Evolutionary conservation across 2,329 filamentous ascomycete genomes (phyloP).

Genomic region (Colletotrichum sp.): DNA sequence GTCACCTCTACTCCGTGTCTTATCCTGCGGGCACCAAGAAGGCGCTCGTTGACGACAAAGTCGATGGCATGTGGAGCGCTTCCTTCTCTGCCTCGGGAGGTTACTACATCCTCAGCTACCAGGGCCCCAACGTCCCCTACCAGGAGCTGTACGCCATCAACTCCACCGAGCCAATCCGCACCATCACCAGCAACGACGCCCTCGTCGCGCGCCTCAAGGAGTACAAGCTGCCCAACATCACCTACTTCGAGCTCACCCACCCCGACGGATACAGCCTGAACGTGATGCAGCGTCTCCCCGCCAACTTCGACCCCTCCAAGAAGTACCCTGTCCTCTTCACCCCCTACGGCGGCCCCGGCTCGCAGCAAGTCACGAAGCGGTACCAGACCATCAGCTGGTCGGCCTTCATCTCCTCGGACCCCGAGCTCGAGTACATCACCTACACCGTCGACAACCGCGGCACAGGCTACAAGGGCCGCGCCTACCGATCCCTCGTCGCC

Average conservation of each 20-base stretch:
- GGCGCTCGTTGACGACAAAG: conserved; percentile 65
- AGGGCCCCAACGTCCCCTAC: conserved; percentile 71
- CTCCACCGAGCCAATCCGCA: conserved; percentile 57
- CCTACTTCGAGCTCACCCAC: conserved; percentile 67
- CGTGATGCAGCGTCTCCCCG: conserved; percentile 69
- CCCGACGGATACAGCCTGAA: conserved; percentile 67
- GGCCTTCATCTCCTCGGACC: conserved; percentile 69
- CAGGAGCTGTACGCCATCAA: conserved; percentile 69
- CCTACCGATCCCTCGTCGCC: conserved; percentile 63
- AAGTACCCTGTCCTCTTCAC: conserved; percentile 72
- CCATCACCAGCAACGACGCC: conserved; percentile 64
- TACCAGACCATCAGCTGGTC: conserved; percentile 63
- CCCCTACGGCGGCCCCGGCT: conserved; percentile 71
- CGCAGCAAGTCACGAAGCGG: conserved; percentile 64
- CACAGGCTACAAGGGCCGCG: conserved; percentile 68
- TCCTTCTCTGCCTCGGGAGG: conserved; percentile 67
- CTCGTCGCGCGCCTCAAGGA: conserved; percentile 60
- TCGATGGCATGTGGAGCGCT: conserved; percentile 65
- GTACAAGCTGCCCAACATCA: conserved; percentile 69
- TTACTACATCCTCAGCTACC: conserved; percentile 71
- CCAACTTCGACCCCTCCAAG: conserved; percentile 66
- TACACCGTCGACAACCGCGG: conserved; percentile 73
- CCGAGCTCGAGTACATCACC: conserved; percentile 71
- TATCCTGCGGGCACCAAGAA: conserved; percentile 59
- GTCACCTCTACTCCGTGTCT: conserved; percentile 71